Percentiles rank a stretch among this genome's conserved stretches.
These are phyloP conservation scores for Aureobasidium sp. DNA, from an alignment of 2,329 filamentous ascomycete species.

Conservation along the genomic window DNA sequence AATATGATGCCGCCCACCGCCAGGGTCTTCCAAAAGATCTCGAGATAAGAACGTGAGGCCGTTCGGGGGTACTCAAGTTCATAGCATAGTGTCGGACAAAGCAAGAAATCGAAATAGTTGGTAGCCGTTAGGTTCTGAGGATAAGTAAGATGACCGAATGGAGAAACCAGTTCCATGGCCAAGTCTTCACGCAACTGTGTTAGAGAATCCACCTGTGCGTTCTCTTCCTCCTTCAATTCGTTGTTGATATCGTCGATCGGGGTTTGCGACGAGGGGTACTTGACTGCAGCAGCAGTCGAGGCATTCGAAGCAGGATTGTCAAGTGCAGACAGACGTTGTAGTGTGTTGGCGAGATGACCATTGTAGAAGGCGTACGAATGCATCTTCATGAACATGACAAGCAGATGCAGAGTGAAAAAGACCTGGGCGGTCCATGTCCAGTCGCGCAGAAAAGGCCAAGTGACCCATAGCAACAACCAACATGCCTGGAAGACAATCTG, in stretches of 20 bases:
- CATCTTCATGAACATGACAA: conserved; percentile 97
- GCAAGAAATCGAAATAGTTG: conserved; percentile 81
- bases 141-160: conserved; percentile 82
- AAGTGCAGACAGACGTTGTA: conserved; percentile 70
- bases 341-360: conserved; percentile 82
- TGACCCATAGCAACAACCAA: conserved; percentile 71
- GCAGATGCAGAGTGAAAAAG: conserved; percentile 82
- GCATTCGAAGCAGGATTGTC: conserved; percentile 54
- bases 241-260: conserved; percentile 48
- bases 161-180: conserved; percentile 83
- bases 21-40: conserved; percentile 75
- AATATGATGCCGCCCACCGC: conserved; percentile 97
- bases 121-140: conserved; percentile 74
- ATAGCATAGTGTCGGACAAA: conserved; percentile 94
- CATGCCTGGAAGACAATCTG: conserved; percentile 73
- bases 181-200: conserved; percentile 73
- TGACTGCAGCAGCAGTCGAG: conserved; percentile 46
- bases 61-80: conserved; percentile 92
- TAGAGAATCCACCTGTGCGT: conserved; percentile 33
- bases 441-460: conserved; percentile 69
- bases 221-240: conserved; percentile 23
- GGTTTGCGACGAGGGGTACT: conserved; percentile 54
- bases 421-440: conserved; percentile 99
- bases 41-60: conserved; percentile 64
- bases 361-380: conserved; percentile 99